phyloP scores from a whole-genome alignment of 345 rosid genomes.

The Pistacia atlantica region DNA sequence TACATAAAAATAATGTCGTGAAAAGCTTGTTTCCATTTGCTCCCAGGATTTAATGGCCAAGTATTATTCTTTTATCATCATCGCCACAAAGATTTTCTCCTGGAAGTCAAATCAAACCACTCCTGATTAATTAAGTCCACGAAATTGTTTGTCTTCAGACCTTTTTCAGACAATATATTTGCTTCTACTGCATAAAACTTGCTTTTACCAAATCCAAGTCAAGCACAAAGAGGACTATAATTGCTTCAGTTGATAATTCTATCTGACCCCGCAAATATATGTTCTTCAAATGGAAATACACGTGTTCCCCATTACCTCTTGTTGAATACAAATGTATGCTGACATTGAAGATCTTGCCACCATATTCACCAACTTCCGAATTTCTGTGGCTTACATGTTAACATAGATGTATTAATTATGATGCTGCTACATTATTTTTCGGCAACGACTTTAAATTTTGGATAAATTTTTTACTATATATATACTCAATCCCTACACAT shows the following conservation, averaged over 20 bases:
- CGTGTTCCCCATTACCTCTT: slow-evolving; percentile 26
- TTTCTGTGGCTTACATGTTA: not conserved
- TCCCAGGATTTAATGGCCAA: no score
- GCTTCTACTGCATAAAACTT: not conserved
- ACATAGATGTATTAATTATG: no score
- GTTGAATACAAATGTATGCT: not conserved
- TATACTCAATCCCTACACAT: no score
- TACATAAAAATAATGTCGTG: no score
- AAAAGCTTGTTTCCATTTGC: no score
- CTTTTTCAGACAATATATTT: not conserved
- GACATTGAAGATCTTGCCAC: slow-evolving; percentile 9
- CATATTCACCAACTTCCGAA: not conserved
- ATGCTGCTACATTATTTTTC: no score
- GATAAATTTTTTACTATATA: no score
- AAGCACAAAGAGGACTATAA: not conserved
- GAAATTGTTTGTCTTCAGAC: not conserved
- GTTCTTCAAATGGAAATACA: slow-evolving; percentile 21
- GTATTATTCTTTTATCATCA: no score
- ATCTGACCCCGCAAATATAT: not conserved
- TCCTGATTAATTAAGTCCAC: not conserved
- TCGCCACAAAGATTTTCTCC: not conserved
- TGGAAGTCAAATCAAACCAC: not conserved
- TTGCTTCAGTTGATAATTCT: not conserved
- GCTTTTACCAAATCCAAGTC: not conserved
- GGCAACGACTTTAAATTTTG: no score